Percentiles rank a stretch among this genome's conserved stretches.
Evolutionary conservation across 371 early-diverging fungal species (phyloP).

Genomic region (Mortierella sp.): DNA sequence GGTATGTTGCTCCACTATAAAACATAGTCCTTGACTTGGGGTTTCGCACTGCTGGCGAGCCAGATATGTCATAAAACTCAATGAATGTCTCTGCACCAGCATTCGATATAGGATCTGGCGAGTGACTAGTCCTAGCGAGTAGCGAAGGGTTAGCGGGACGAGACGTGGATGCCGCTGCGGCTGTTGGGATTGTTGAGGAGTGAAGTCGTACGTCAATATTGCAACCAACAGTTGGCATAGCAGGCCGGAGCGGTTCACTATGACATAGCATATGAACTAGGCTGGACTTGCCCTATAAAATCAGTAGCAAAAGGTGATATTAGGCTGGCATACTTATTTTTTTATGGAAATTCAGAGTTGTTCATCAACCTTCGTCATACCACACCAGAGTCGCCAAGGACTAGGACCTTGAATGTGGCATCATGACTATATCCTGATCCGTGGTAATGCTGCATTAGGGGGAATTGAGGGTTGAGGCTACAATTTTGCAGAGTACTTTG

Average conservation of each 20-base stretch:
- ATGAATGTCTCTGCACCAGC: slow-evolving; percentile 51
- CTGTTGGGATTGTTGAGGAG: slow-evolving; percentile 19
- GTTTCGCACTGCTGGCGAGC: slow-evolving; percentile 56
- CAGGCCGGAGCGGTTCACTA: slow-evolving; percentile 49
- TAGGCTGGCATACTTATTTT: background rate
- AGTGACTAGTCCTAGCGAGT: slow-evolving; percentile 11
- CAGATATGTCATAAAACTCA: slow-evolving; percentile 64
- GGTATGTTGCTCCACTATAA: slow-evolving; percentile 54
- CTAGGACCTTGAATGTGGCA: slow-evolving; percentile 34
- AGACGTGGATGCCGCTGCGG: slow-evolving; percentile 15
- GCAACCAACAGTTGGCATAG: slow-evolving; percentile 60
- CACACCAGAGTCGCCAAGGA: slow-evolving; percentile 55
- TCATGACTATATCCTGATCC: slow-evolving; percentile 8
- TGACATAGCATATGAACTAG: slow-evolving; percentile 64
- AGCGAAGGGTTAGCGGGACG: slow-evolving; percentile 12
- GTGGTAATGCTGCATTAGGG: slow-evolving; percentile 14
- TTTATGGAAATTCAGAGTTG: background rate
- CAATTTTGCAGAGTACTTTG: background rate
- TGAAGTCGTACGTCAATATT: slow-evolving; percentile 60
- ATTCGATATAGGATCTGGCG: slow-evolving; percentile 3
- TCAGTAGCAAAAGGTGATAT: background rate
- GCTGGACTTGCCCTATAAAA: slow-evolving; percentile 60
- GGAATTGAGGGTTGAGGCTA: background rate
- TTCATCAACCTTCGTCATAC: slow-evolving; percentile 13
- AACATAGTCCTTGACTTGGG: slow-evolving; percentile 59